A percentile compares a stretch with the other conserved stretches of the same genome.
phyloP scores from a whole-genome alignment of 768 basidiomycete species.

The Strobilomyces echinocephalus region DNA sequence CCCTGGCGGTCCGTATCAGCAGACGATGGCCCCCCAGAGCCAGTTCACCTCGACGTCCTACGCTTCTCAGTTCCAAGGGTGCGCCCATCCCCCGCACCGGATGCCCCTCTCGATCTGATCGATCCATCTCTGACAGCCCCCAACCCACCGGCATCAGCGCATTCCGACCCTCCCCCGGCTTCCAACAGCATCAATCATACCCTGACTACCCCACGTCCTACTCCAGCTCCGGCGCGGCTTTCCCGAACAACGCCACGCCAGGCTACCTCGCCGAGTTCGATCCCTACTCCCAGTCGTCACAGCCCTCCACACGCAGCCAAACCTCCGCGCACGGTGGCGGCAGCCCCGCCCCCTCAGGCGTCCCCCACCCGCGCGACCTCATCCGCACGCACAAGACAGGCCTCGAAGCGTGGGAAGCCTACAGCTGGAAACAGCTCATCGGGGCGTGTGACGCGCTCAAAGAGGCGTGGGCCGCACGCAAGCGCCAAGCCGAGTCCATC shows the following conservation, averaged over 20 bases:
- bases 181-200: conserved; percentile 47
- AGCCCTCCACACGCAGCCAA: not conserved
- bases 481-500: conserved; percentile 49
- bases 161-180: conserved; percentile 52
- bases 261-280: conserved; percentile 38
- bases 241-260: conserved; percentile 13
- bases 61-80: conserved; percentile 25
- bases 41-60: conserved; percentile 22
- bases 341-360: conserved; percentile 27
- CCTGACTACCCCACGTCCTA: conserved; percentile 22
- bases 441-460: conserved; percentile 60
- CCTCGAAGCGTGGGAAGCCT: conserved; percentile 67
- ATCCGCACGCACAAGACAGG: conserved; percentile 62
- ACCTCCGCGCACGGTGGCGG: not conserved
- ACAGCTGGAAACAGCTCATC: conserved; percentile 69
- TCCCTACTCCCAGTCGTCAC: conserved; percentile 28
- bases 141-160: conserved; percentile 28
- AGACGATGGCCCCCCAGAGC: conserved; percentile 16
- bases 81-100: not conserved
- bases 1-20: conserved; percentile 12
- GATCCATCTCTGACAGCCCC: conserved; percentile 13
- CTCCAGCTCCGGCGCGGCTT: conserved; percentile 27
- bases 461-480: conserved; percentile 58
- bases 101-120: not conserved
- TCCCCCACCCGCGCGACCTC: conserved; percentile 60